Conservation (phyloP, 441 rosid species). For the Biscutella auriculata region DNA sequence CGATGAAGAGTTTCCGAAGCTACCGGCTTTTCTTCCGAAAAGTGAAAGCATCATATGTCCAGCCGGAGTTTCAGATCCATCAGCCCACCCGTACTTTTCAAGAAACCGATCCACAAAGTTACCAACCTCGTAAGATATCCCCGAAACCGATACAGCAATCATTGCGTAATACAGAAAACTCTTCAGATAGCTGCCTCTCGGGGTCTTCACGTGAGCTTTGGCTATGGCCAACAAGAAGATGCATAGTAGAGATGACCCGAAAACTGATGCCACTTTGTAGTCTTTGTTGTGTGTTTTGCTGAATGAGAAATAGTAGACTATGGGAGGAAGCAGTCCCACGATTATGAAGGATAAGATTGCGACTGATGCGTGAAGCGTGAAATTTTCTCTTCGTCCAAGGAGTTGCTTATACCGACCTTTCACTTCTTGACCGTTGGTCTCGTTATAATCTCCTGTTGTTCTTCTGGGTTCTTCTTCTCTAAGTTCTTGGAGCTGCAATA, state of each 20-base stretch:
- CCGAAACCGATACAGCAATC: conserved; percentile 43
- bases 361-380: conserved; percentile 36
- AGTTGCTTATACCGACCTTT: conserved; percentile 44
- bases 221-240: conserved; percentile 53
- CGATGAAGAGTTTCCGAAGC: conserved; percentile 11
- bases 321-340: conserved; percentile 59
- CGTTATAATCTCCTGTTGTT: conserved; percentile 11
- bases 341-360: conserved; percentile 53
- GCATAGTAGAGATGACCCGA: conserved; percentile 49
- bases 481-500: conserved; percentile 63
- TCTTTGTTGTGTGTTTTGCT: conserved; percentile 37
- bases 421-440: conserved; percentile 14
- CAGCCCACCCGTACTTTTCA: conserved; percentile 39
- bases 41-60: conserved; percentile 13
- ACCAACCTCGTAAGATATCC: conserved; percentile 49
- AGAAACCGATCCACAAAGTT: conserved; percentile 35
- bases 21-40: conserved; percentile 19
- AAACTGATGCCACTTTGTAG: conserved; percentile 52
- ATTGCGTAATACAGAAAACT: conserved; percentile 31
- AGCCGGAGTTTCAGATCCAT: conserved; percentile 13
- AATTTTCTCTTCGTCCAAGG: conserved; percentile 49
- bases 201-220: conserved; percentile 43
- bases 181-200: conserved; percentile 35
- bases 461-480: conserved; percentile 44
- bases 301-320: conserved; percentile 60